Conservation (phyloP, 768 basidiomycete species). For the Phanerochaete sordida region DNA sequence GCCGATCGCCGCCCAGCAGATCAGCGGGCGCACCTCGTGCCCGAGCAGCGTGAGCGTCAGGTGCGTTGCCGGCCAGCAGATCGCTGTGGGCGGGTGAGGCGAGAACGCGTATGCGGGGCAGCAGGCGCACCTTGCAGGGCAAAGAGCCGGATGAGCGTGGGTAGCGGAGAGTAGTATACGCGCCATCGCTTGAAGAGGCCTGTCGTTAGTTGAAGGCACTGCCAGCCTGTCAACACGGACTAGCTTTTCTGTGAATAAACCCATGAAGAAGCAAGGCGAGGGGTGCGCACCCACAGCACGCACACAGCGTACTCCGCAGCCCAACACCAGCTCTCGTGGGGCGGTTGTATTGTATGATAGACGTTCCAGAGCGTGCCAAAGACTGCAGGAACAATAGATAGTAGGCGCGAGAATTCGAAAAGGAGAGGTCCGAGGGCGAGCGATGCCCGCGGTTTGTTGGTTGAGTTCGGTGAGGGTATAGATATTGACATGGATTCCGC, state of each 20-base stretch:
- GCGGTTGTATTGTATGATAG: slow-evolving; percentile 49
- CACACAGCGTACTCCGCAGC: slow-evolving; percentile 65
- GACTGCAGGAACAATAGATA: slow-evolving; percentile 70
- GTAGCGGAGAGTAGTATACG: slow-evolving; percentile 82
- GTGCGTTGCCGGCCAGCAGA: slow-evolving; percentile 95
- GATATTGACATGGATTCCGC: slow-evolving; percentile 31
- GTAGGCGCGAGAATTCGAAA: slow-evolving; percentile 66
- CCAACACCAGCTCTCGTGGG: slow-evolving; percentile 28
- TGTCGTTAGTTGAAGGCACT: slow-evolving; percentile 83
- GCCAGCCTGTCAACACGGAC: slow-evolving; percentile 84
- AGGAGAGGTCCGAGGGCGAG: slow-evolving; percentile 54
- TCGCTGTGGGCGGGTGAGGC: slow-evolving; percentile 39
- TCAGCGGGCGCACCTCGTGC: slow-evolving; percentile 66
- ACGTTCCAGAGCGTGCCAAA: slow-evolving; percentile 63
- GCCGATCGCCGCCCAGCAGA: slow-evolving; percentile 87
- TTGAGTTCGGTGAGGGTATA: slow-evolving; percentile 40
- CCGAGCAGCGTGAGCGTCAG: slow-evolving; percentile 76
- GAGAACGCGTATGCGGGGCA: background rate
- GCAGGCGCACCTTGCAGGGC: slow-evolving; percentile 63
- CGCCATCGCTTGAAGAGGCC: slow-evolving; percentile 90
- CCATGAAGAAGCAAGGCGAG: background rate
- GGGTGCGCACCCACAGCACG: slow-evolving; percentile 61
- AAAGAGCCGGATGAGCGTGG: slow-evolving; percentile 87
- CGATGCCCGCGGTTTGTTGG: background rate
- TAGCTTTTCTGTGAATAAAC: slow-evolving; percentile 27